phyloP scores from a whole-genome alignment of 2,329 filamentous ascomycete species.

The Phoma herbarum region DNA sequence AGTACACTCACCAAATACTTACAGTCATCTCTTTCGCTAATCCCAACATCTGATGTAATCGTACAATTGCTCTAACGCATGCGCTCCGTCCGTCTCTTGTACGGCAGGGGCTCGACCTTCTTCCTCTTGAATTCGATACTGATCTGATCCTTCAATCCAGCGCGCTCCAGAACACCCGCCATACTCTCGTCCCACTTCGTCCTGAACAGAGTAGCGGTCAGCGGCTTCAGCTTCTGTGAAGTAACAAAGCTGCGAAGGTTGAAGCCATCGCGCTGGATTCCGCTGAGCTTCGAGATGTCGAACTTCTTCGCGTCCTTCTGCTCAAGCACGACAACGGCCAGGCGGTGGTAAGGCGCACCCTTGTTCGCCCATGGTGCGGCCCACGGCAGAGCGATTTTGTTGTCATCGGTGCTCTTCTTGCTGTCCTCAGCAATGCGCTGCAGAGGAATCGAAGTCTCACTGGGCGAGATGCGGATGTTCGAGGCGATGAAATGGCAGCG shows the following conservation, averaged over 20 bases:
- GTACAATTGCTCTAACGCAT: slow-evolving; percentile 50
- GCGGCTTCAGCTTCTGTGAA: slow-evolving; percentile 72
- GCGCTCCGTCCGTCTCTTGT: slow-evolving; percentile 65
- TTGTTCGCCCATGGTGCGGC: slow-evolving; percentile 87
- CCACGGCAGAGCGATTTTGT: slow-evolving; percentile 80
- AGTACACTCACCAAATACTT: slow-evolving; percentile 31
- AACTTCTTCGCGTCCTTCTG: slow-evolving; percentile 67
- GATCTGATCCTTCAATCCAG: slow-evolving; percentile 72
- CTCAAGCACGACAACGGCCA: slow-evolving; percentile 83
- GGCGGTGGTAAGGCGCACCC: slow-evolving; percentile 88
- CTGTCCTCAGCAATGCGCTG: slow-evolving; percentile 45
- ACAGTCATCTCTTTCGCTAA: slow-evolving; percentile 21
- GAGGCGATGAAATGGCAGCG: slow-evolving; percentile 88
- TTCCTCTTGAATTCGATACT: slow-evolving; percentile 86
- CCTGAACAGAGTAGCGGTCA: slow-evolving; percentile 89
- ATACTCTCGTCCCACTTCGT: slow-evolving; percentile 89
- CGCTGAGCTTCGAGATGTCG: slow-evolving; percentile 69
- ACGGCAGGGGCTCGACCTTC: slow-evolving; percentile 73
- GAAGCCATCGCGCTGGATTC: slow-evolving; percentile 78
- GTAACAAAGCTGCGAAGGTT: slow-evolving; percentile 77
- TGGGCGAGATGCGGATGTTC: slow-evolving; percentile 72
- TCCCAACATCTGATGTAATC: slow-evolving; percentile 6
- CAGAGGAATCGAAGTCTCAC: slow-evolving; percentile 47
- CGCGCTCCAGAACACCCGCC: slow-evolving; percentile 83
- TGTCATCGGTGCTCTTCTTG: slow-evolving; percentile 55